Evolutionary conservation across 208 protist species (phyloP).

Genomic region (Angomonas ambiguus): DNA sequence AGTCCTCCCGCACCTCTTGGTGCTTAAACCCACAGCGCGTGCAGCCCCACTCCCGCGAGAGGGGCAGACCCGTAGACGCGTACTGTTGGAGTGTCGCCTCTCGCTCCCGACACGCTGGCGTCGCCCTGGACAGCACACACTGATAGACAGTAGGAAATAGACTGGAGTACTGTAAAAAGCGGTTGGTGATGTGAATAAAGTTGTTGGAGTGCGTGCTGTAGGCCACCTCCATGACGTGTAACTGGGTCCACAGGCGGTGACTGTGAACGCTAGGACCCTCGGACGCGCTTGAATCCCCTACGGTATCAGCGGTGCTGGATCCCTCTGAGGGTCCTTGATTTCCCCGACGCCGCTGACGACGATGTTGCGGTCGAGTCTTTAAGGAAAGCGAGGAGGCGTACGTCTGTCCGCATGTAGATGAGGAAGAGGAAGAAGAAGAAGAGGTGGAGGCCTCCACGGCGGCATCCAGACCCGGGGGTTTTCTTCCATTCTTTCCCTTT

Average conservation of each 20-base stretch:
- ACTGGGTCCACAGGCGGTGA: slow-evolving; percentile 53
- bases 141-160: slow-evolving; percentile 60
- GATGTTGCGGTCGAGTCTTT: neutral
- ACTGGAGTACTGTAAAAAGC: slow-evolving; percentile 43
- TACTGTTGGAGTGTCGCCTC: slow-evolving; percentile 33
- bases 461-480: neutral
- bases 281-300: neutral
- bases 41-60: slow-evolving; percentile 55
- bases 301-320: neutral
- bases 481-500: slow-evolving; percentile 12
- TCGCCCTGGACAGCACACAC: slow-evolving; percentile 28
- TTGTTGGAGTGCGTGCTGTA: slow-evolving; percentile 47
- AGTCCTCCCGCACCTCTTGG: slow-evolving; percentile 51
- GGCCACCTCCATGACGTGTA: slow-evolving; percentile 62
- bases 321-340: neutral
- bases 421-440: neutral
- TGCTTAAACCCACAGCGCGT: slow-evolving; percentile 39
- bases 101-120: slow-evolving; percentile 4
- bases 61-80: slow-evolving; percentile 31
- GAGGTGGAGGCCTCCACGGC: neutral
- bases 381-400: slow-evolving; percentile 18
- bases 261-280: slow-evolving; percentile 14
- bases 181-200: slow-evolving; percentile 55
- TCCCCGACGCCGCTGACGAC: neutral
- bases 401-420: slow-evolving; percentile 24